phyloP scores from a whole-genome alignment of 2,329 filamentous ascomycete genomes.

The Aspergillus bombycis region DNA sequence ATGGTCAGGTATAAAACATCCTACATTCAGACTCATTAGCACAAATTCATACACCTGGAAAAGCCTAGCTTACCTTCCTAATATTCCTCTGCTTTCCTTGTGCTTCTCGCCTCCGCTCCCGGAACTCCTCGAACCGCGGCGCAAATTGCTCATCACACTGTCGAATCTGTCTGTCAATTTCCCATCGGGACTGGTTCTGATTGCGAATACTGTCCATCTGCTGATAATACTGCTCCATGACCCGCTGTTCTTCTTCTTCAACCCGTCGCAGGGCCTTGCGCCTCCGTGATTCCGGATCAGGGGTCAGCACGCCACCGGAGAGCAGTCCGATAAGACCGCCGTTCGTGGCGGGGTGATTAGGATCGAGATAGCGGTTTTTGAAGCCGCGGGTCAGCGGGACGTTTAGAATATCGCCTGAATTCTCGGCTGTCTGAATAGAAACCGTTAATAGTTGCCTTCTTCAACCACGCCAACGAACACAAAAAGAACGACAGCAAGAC shows the following conservation, averaged over 20 bases:
- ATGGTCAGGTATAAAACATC: neutral
- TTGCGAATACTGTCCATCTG: neutral
- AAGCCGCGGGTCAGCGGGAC: constrained; percentile 31
- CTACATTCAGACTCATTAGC: neutral
- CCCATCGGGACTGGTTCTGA: neutral
- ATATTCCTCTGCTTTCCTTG: neutral
- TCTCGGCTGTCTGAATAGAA: neutral
- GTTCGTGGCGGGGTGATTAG: constrained; percentile 52
- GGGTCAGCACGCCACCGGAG: constrained; percentile 42
- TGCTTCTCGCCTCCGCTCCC: neutral
- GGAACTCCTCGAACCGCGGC: neutral
- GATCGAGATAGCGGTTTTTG: constrained; percentile 52
- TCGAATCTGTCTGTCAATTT: neutral
- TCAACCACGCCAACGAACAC: too few species aligned
- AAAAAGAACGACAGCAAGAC: neutral
- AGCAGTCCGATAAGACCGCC: constrained; percentile 50
- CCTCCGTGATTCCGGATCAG: neutral
- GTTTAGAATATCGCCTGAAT: neutral
- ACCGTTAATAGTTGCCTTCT: neutral
- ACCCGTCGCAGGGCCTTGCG: neutral
- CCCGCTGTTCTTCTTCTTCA: neutral
- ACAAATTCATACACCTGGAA: neutral
- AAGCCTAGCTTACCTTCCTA: neutral
- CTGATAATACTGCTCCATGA: neutral
- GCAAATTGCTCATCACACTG: neutral